Percentiles rank a stretch among this genome's conserved stretches.
phyloP scores from a whole-genome alignment of 768 basidiomycete genomes.

The Tricholoma matsutake region DNA sequence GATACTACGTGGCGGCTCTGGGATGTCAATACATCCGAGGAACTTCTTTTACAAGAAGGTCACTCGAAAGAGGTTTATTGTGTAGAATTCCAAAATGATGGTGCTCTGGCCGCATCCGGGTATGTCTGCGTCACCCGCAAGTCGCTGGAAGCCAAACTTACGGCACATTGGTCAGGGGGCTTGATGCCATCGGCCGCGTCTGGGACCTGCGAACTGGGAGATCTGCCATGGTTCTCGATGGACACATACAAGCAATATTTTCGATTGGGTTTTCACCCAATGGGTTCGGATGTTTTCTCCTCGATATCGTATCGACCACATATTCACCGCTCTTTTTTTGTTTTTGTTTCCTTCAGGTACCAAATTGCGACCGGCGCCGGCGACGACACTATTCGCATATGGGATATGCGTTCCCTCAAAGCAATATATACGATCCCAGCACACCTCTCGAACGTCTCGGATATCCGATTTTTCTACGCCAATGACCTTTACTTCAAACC shows the following conservation, averaged over 20 bases:
- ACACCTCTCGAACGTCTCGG: slow-evolving; percentile 91
- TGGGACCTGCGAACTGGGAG: slow-evolving; percentile 96
- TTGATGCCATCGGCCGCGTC: slow-evolving; percentile 94
- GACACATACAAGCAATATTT: slow-evolving; percentile 91
- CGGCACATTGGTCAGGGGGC: slow-evolving; percentile 53
- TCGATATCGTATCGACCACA: not conserved
- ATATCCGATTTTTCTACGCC: slow-evolving; percentile 89
- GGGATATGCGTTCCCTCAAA: slow-evolving; percentile 94
- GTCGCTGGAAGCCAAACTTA: not conserved
- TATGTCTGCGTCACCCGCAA: slow-evolving; percentile 34
- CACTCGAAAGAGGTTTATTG: slow-evolving; percentile 97
- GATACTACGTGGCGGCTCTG: slow-evolving; percentile 98
- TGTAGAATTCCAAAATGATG: slow-evolving; percentile 95
- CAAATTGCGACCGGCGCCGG: slow-evolving; percentile 97
- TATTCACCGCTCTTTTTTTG: slow-evolving; percentile 7
- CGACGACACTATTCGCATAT: slow-evolving; percentile 97
- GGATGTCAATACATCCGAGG: slow-evolving; percentile 82
- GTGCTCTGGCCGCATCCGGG: slow-evolving; percentile 92
- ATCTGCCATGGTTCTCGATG: slow-evolving; percentile 97
- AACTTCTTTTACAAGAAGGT: slow-evolving; percentile 90
- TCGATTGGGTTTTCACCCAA: slow-evolving; percentile 93
- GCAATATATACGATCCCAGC: slow-evolving; percentile 96
- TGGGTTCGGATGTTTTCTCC: slow-evolving; percentile 57
- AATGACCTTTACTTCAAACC: slow-evolving; percentile 50
- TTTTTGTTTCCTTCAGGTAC: slow-evolving; percentile 52